phyloP scores from a whole-genome alignment of 352 stramenopile genomes.

The Pythium inflatum region DNA sequence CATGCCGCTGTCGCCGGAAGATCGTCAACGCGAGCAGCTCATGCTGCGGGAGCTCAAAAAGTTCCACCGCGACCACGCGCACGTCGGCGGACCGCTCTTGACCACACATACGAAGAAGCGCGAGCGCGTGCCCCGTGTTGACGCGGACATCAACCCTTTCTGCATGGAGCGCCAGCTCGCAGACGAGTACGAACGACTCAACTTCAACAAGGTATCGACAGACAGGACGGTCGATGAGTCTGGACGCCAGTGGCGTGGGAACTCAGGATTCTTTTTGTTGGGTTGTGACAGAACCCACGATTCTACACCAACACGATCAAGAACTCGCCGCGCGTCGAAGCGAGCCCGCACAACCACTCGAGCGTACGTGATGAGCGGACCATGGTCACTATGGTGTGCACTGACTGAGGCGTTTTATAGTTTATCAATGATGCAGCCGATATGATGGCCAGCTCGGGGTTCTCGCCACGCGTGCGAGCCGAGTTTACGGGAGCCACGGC shows the following conservation, averaged over 20 bases:
- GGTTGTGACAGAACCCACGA: constrained; percentile 55
- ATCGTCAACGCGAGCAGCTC: constrained; percentile 53
- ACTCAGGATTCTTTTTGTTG: neutral
- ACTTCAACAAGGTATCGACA: constrained; percentile 78
- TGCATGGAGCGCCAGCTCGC: constrained; percentile 72
- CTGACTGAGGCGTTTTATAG: constrained; percentile 29
- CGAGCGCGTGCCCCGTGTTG: constrained; percentile 55
- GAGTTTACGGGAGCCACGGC: constrained; percentile 54
- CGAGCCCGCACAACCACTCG: constrained; percentile 79
- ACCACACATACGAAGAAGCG: constrained; percentile 72
- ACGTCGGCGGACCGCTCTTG: constrained; percentile 40
- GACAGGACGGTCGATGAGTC: no score
- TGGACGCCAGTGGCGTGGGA: no score
- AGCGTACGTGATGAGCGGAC: no score
- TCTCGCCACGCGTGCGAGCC: constrained; percentile 48
- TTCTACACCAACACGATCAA: constrained; percentile 68
- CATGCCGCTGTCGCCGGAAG: constrained; percentile 18
- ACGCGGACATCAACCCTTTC: constrained; percentile 73
- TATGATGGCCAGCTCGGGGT: constrained; percentile 55
- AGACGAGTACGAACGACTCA: constrained; percentile 72
- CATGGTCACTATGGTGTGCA: neutral
- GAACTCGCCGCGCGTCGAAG: constrained; percentile 42
- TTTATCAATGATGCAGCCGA: constrained; percentile 73
- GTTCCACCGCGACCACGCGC: constrained; percentile 58
- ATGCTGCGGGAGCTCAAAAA: constrained; percentile 77